These are phyloP conservation scores for Leishmania tarentolae DNA, from an alignment of 208 protist genomes.

Conservation along the genomic window DNA sequence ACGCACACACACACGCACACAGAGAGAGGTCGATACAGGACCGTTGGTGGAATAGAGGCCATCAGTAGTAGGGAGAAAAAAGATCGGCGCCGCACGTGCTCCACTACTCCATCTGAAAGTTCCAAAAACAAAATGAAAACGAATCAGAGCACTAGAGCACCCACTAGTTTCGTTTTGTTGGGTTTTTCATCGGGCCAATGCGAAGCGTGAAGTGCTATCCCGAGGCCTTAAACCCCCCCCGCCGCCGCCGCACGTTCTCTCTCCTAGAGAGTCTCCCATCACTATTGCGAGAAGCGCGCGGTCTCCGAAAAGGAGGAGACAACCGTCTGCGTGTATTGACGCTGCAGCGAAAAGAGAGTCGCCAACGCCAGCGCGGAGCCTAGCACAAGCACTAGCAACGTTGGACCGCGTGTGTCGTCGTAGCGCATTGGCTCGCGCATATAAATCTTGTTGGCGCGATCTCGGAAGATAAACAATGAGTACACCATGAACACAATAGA, in stretches of 20 bases:
- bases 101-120: not conserved
- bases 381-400: constrained; percentile 85
- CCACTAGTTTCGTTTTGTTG: not conserved
- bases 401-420: constrained; percentile 88
- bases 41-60: not conserved
- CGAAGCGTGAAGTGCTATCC: not conserved
- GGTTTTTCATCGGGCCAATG: not conserved
- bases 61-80: not conserved
- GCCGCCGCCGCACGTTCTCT: no score
- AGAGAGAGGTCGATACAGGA: not conserved
- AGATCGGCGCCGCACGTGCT: not conserved
- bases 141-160: not conserved
- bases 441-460: constrained; percentile 90
- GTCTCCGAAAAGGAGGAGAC: constrained; percentile 63
- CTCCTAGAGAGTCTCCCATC: not conserved
- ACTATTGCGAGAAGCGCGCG: constrained; percentile 48
- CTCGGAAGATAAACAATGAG: constrained; percentile 87
- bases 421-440: constrained; percentile 93
- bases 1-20: not conserved
- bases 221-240: not conserved
- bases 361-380: constrained; percentile 71
- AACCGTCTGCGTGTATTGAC: constrained; percentile 68
- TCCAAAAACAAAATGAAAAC: not conserved
- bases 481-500: constrained; percentile 92
- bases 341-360: constrained; percentile 88